These are phyloP conservation scores for Ogataea pignaliae DNA, from an alignment of 805 yeast species.

Conservation along the genomic window DNA sequence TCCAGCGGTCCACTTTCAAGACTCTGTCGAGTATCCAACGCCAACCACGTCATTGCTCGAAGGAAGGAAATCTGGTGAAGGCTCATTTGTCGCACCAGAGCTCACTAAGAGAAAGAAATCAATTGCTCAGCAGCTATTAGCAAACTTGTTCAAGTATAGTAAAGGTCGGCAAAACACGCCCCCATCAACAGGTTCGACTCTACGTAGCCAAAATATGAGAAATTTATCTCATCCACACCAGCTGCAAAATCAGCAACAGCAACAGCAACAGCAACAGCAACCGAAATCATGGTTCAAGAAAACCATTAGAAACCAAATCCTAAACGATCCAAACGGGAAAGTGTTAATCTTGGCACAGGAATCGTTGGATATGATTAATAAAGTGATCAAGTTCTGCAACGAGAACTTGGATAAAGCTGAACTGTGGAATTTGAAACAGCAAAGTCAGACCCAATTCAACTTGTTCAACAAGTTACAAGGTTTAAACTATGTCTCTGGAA, in stretches of 20 bases:
- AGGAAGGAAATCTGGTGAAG: slow-evolving; percentile 9
- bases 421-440: slow-evolving; percentile 50
- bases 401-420: slow-evolving; percentile 84
- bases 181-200: neutral
- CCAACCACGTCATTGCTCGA: slow-evolving; percentile 8
- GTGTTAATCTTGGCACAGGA: slow-evolving; percentile 83
- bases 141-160: slow-evolving; percentile 27
- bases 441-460: slow-evolving; percentile 24
- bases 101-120: slow-evolving; percentile 6
- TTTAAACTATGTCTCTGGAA: slow-evolving; percentile 17
- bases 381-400: slow-evolving; percentile 78
- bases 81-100: neutral
- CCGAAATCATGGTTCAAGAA: slow-evolving; percentile 23
- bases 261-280: neutral
- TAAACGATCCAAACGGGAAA: slow-evolving; percentile 54
- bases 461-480: slow-evolving; percentile 25
- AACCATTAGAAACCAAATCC: slow-evolving; percentile 25
- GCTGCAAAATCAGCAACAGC: neutral
- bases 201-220: neutral
- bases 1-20: slow-evolving; percentile 14
- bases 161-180: slow-evolving; percentile 1
- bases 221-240: neutral
- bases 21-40: slow-evolving; percentile 14
- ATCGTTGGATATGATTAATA: slow-evolving; percentile 79
- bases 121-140: slow-evolving; percentile 24